Evolutionary conservation across 495 filamentous ascomycete species (phyloP).

Genomic region (Neurospora tetrasperma): DNA sequence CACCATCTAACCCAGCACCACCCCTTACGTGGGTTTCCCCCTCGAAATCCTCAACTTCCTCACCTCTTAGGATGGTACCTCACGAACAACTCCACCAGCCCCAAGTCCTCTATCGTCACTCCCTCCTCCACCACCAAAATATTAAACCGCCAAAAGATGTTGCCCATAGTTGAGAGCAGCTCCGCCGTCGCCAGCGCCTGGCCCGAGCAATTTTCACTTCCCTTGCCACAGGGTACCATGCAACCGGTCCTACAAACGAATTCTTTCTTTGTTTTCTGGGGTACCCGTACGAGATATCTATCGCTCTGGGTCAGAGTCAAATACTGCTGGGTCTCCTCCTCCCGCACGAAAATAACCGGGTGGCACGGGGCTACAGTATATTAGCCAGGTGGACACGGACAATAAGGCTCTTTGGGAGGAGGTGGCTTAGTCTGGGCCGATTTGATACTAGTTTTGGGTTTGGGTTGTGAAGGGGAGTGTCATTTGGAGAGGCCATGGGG

Average conservation of each 20-base stretch:
- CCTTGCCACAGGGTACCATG: conserved; percentile 36
- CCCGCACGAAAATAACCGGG: conserved; percentile 16
- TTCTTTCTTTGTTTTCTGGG: conserved; percentile 8
- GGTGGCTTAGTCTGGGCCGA: conserved; percentile 5
- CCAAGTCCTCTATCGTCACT: conserved; percentile 4
- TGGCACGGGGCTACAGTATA: conserved; percentile 29
- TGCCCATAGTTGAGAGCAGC: conserved; percentile 33
- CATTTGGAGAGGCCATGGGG: too few relatives aligned
- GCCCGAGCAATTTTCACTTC: conserved; percentile 38
- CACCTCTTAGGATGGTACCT: conserved; percentile 9
- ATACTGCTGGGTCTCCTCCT: conserved; percentile 12
- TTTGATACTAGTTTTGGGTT: too few relatives aligned
- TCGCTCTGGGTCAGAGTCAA: conserved; percentile 33
- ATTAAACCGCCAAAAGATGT: conserved; percentile 27
- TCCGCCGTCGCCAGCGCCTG: conserved; percentile 39
- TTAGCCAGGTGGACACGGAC: conserved; percentile 15
- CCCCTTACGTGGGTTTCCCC: neutral
- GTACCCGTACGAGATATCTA: conserved; percentile 22
- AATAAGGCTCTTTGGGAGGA: conserved; percentile 8
- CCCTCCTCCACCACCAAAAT: neutral
- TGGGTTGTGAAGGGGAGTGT: too few relatives aligned
- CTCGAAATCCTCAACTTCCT: conserved; percentile 1
- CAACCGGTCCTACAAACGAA: conserved; percentile 24
- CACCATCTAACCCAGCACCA: neutral
- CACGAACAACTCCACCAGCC: conserved; percentile 7